Evolutionary conservation across 2,329 filamentous ascomycete species (phyloP).

Genomic region (Colletotrichum camelliae): DNA sequence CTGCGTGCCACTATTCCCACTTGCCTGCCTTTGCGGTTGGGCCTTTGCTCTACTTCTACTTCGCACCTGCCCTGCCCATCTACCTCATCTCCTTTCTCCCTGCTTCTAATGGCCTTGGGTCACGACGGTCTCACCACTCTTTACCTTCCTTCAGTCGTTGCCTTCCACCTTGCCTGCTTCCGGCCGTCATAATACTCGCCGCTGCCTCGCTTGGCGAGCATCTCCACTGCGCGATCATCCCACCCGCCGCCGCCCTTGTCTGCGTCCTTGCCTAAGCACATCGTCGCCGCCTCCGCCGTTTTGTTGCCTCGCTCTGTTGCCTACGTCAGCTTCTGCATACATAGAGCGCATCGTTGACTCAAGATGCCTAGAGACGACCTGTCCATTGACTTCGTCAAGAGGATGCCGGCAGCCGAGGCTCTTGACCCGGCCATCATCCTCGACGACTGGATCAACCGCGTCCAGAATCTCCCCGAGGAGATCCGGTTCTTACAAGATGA

Average conservation of each 20-base stretch:
- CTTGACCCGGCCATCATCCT: conserved; percentile 73
- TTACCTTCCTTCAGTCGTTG: background rate
- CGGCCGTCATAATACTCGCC: background rate
- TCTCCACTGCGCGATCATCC: background rate
- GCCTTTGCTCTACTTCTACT: conserved; percentile 13
- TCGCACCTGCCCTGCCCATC: conserved; percentile 1
- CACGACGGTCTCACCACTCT: background rate
- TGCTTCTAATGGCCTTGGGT: conserved; percentile 8
- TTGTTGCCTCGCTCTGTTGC: background rate
- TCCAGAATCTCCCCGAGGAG: conserved; percentile 82
- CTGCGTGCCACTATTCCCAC: conserved; percentile 20
- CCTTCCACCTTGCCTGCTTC: background rate
- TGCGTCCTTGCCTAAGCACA: background rate
- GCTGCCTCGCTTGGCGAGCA: background rate
- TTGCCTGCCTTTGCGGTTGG: background rate
- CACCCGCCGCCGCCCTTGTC: background rate
- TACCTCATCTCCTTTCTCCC: conserved; percentile 1
- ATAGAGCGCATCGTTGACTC: conserved; percentile 54
- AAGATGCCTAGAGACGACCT: conserved; percentile 76
- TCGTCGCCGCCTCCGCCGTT: background rate
- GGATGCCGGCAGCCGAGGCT: conserved; percentile 66
- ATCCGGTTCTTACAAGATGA: conserved; percentile 85
- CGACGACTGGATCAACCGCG: conserved; percentile 78
- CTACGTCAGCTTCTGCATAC: background rate
- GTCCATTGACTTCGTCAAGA: conserved; percentile 72